Evolutionary conservation across 2,329 filamentous ascomycete genomes (phyloP).

Genomic region (Aspergillus pseudotamarii): DNA sequence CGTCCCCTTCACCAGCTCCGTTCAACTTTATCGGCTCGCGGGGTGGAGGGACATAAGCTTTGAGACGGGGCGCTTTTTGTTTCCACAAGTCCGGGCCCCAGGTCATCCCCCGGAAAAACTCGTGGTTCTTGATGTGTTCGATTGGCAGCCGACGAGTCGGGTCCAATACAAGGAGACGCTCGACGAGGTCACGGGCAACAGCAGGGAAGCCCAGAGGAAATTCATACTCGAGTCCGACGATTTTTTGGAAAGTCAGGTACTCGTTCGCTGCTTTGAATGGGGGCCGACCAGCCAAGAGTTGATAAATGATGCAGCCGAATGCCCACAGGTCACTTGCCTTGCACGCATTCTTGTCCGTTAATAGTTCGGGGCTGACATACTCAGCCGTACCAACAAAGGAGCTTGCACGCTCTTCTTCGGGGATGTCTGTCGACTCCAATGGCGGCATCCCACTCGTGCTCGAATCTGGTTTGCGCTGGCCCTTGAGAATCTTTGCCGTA

Average conservation of each 20-base stretch:
- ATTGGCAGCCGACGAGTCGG: conserved; percentile 81
- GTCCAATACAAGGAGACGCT: conserved; percentile 86
- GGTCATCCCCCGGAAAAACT: conserved; percentile 85
- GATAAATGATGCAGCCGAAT: conserved; percentile 97
- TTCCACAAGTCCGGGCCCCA: conserved; percentile 90
- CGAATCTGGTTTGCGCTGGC: conserved; percentile 49
- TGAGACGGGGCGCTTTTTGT: conserved; percentile 82
- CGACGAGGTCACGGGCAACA: conserved; percentile 83
- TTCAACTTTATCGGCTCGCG: conserved; percentile 80
- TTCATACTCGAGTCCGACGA: conserved; percentile 89
- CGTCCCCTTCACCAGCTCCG: conserved; percentile 47
- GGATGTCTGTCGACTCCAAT: conserved; percentile 56
- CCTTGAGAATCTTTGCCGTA: conserved; percentile 87
- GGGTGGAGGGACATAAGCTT: conserved; percentile 76
- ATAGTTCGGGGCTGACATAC: conserved; percentile 95
- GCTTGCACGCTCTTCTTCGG: conserved; percentile 74
- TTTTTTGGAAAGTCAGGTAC: conserved; percentile 98
- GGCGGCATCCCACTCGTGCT: conserved; percentile 49
- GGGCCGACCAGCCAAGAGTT: conserved; percentile 90
- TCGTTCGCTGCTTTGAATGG: conserved; percentile 97
- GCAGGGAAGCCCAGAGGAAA: conserved; percentile 88
- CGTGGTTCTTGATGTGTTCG: conserved; percentile 95
- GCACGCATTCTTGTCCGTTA: conserved; percentile 95
- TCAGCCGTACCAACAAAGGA: conserved; percentile 98
- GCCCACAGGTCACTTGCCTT: conserved; percentile 98